Base-by-base conservation (phyloP, 257 asterid genomes). In the Nicotiana obtusifolia region DNA sequence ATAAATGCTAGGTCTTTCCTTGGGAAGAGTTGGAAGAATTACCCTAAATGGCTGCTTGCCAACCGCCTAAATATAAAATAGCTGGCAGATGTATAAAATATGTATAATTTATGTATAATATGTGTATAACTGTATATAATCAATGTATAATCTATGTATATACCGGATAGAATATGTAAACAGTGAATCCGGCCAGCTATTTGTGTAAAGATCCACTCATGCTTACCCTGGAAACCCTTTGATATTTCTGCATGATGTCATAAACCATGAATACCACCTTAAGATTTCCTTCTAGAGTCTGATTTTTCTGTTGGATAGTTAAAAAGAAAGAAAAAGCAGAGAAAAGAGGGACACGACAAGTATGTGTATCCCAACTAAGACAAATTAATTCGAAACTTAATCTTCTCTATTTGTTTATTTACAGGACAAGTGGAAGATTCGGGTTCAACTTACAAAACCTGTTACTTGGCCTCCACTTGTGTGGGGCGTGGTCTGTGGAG, bases 401-500 rank as follows among this genome's bases (percentile, higher is more conserved):
- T 66, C 57, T 33, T 47, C 59, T 53, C 75, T 31, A 17, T 31
- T 49, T 10, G 24, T 17, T 82, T 30, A 61, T 82, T 77, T 41
- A 66, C 87, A 95, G 99, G 88, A 95, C 84, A 95, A 78, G 85
- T 95, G 98, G 99, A 95, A 92, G 86, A 95, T 95, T 60, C 92
- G 97, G 75, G 90, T 95, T 86, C 99, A 95, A 84, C 97, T 95
- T 69, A 93, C 89, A n/a, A 95, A 95, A 85, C 98, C 98, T 20
- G 97, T 95, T 73, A 95, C 99, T 65, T 93, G 99, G 99, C 99
- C 99, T 81, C 99, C 98, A 24, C 98, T 95, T 82, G 57, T 95
- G 56, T 95, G 99, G 98, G 99, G 99, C 26, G 95, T 95, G 82
- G 99, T 93, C 81, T 95, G 99, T 84, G 99, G 99, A 66, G 99